phyloP scores from a whole-genome alignment of 2,329 filamentous ascomycete species.

The Apiospora malaysiana region DNA sequence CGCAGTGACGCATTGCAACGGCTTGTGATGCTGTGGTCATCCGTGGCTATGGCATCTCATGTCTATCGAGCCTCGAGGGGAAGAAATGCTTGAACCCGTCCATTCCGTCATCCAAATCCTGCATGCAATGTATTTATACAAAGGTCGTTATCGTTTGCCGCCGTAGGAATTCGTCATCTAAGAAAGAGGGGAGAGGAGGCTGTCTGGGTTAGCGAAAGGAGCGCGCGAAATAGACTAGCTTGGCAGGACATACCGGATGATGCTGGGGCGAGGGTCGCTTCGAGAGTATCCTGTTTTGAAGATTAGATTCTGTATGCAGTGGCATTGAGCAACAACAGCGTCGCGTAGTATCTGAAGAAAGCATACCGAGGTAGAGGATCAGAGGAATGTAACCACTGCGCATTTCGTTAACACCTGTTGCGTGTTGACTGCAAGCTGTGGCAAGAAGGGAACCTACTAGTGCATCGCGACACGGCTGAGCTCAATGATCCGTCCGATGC shows the following conservation, averaged over 20 bases:
- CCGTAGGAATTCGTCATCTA: slow-evolving; percentile 42
- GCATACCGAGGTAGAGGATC: slow-evolving; percentile 91
- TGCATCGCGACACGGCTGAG: slow-evolving; percentile 92
- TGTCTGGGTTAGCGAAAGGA: slow-evolving; percentile 41
- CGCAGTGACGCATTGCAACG: not conserved
- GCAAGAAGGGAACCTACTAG: slow-evolving; percentile 69
- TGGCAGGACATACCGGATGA: slow-evolving; percentile 56
- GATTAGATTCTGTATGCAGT: not conserved
- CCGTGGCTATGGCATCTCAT: not conserved
- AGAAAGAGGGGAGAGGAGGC: slow-evolving; percentile 69
- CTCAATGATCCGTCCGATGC: slow-evolving; percentile 96
- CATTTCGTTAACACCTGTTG: slow-evolving; percentile 42
- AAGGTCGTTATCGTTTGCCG: slow-evolving; percentile 22
- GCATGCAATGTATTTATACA: slow-evolving; percentile 20
- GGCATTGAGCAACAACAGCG: not conserved
- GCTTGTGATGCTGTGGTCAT: slow-evolving; percentile 1
- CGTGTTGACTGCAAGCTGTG: not conserved
- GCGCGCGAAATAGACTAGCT: too few species aligned
- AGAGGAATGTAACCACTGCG: slow-evolving; percentile 90
- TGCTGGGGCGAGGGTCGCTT: slow-evolving; percentile 86
- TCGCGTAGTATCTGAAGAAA: slow-evolving; percentile 18
- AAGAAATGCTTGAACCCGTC: slow-evolving; percentile 19
- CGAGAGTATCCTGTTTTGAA: slow-evolving; percentile 78
- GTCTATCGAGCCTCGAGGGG: slow-evolving; percentile 21
- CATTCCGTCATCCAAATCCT: slow-evolving; percentile 21